These are phyloP conservation scores for Mortierella alpina DNA, from an alignment of 192 early-diverging fungal genomes.

Conservation along the genomic window DNA sequence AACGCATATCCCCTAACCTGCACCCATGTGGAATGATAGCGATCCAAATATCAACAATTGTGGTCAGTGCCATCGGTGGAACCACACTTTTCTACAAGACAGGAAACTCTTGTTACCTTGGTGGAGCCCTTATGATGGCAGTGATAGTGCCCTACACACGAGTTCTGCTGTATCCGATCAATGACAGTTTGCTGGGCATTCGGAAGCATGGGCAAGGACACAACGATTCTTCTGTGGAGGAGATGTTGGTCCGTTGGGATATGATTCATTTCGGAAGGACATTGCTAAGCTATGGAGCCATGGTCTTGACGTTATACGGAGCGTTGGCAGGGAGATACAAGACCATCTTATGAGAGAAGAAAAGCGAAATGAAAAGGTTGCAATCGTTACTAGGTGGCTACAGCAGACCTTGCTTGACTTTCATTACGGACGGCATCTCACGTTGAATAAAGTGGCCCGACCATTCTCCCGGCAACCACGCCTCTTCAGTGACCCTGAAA, in stretches of 20 bases:
- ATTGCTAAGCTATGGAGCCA: conserved; percentile 22
- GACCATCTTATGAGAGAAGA: neutral
- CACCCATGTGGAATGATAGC: conserved; percentile 9
- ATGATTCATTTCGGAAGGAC: conserved; percentile 30
- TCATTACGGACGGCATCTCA: too few relatives aligned
- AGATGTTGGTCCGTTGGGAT: conserved; percentile 34
- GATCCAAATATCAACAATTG: conserved; percentile 18
- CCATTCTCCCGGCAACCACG: too few relatives aligned
- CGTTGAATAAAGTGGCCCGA: too few relatives aligned
- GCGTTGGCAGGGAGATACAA: conserved; percentile 7
- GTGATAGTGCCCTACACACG: conserved; percentile 14
- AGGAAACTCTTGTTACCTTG: conserved; percentile 21
- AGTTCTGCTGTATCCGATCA: conserved; percentile 20
- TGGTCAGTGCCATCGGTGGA: conserved; percentile 15
- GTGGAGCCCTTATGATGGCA: conserved; percentile 22
- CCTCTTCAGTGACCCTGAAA: too few relatives aligned
- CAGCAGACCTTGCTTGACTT: too few relatives aligned
- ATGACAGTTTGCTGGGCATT: conserved; percentile 34
- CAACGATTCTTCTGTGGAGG: conserved; percentile 19
- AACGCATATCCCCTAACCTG: neutral
- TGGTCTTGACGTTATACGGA: conserved; percentile 24
- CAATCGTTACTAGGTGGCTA: too few relatives aligned
- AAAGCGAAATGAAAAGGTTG: neutral
- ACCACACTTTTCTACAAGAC: conserved; percentile 28
- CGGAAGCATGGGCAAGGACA: conserved; percentile 12